phyloP scores from a whole-genome alignment of 768 basidiomycete species.

The Russula emetica region DNA sequence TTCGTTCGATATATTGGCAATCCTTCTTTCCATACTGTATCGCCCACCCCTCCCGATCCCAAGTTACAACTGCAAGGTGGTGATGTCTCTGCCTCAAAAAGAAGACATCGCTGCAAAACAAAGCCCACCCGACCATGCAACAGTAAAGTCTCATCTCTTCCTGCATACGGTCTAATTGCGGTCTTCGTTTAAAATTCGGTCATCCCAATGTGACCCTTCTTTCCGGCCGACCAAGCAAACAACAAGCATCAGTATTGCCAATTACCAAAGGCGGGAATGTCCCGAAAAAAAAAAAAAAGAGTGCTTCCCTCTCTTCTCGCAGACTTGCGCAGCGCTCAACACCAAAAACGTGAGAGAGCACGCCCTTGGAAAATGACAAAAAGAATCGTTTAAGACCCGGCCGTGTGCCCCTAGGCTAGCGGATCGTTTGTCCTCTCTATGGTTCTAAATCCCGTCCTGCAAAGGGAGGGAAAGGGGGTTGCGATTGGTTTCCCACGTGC shows the following conservation, averaged over 20 bases:
- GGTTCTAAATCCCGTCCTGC: neutral
- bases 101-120: neutral
- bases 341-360: neutral
- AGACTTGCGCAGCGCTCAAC: neutral
- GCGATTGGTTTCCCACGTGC: neutral
- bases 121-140: neutral
- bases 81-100: neutral
- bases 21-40: neutral
- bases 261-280: neutral
- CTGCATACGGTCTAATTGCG: neutral
- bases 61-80: neutral
- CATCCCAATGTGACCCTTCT: neutral
- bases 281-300: neutral
- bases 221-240: neutral
- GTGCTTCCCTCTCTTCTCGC: neutral
- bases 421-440: neutral
- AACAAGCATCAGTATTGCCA: neutral
- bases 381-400: neutral
- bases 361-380: neutral
- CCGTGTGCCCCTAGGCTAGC: neutral
- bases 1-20: constrained; percentile 14
- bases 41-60: neutral
- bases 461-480: neutral
- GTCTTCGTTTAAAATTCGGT: neutral
- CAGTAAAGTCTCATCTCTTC: neutral